Base-by-base conservation (phyloP, 2,329 filamentous ascomycete genomes). In the Penicillium sp. region DNA sequence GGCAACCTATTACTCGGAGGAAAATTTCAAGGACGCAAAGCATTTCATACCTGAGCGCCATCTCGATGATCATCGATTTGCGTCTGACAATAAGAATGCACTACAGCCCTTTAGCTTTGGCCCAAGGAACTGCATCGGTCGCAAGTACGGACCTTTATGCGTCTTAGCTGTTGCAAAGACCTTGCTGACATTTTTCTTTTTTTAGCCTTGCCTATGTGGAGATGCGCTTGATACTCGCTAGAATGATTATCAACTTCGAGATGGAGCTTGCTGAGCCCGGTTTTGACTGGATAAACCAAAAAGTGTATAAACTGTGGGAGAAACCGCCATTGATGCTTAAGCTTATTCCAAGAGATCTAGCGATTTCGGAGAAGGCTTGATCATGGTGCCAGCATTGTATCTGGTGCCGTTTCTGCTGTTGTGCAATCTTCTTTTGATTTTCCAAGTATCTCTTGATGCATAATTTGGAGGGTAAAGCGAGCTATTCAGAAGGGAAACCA, bases 71-170 rank as follows among this genome's bases (percentile, higher is more conserved):
- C 67, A 43, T 39, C 46, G 11, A 51, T 58, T 51, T 37, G 54
- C 31, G 6, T 21, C 22, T 10, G 76, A 78, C 49, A 70, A 71
- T 10, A 56, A 62, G n/a, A 66, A 68, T 3, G 61, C 53, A 1
- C 47, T 70, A 5, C 68, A 70, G 22, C 67, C 71, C 3, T 71
- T 69, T 44, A 58, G 58, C 9, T 55, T 59, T 19, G 69, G 70
- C 1, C 65, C 66, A 19, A 56, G 67, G 5, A 62, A 61, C 14
- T 73, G 70, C 47, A 57, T 70, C 7, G 70, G 51, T 53, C 27
- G 66, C 10, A 52, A 58, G 47, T 63, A 60, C 6, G 50, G 46
- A 11, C 24, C 31, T 5, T 7, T 8, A 29, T 16, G 9, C 21
- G 3, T 21, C 10, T 22, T 27, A 3, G 3, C 8, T 9, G 13